Base-by-base conservation (phyloP, 23 red algal species). In the Cyanidiococcus yangmingshanensis region DNA sequence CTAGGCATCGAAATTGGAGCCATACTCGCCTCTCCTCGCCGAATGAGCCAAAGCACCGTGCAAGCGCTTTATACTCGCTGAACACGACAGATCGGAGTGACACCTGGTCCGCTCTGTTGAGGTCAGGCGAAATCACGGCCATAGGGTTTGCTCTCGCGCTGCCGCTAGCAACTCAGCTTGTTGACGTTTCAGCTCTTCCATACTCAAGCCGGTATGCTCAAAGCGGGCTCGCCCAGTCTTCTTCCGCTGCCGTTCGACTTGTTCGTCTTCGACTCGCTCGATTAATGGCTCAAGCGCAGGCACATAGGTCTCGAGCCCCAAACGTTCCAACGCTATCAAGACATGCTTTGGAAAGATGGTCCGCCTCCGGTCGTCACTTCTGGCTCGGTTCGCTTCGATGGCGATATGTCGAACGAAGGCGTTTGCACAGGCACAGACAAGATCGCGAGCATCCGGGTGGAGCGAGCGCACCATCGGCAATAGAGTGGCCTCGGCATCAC, bases 111-210 rank as follows among this genome's bases (percentile, higher is more conserved):
- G n/a, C n/a, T n/a, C n/a, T n/a, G n/a, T n/a, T n/a, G n/a, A n/a
- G n/a, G n/a, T n/a, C n/a, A n/a, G n/a, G 45, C 21, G 45, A 12
- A 25, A 7, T 71, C 63, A 71, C 7, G 32, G 32, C 63, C 32
- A 35, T 29, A 71, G 63, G 7, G 63, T 7, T 71, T 71, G 63
- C n/a, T 71, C 63, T 25, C 63, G 63, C 3, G 63, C 63, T 7
- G 63, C 63, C 3, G 63, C 63, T 35, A 71, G 63, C 27, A 71
- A 30, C 27, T 71, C 63, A 12, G 63, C 63, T 35, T 71, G 63
- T 35, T 71, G 63, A 27, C 63, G 7, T 71, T 71, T 71, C 12
- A 71, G 63, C 63, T 71, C 63, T 29, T 71, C 63, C 27, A 71
- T 71, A 29, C 63, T 71, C 63, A 71, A 35, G 27, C 63, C 63